phyloP scores from a whole-genome alignment of 176 grass and related monocot genomes.

The Urochloa ruziziensis region DNA sequence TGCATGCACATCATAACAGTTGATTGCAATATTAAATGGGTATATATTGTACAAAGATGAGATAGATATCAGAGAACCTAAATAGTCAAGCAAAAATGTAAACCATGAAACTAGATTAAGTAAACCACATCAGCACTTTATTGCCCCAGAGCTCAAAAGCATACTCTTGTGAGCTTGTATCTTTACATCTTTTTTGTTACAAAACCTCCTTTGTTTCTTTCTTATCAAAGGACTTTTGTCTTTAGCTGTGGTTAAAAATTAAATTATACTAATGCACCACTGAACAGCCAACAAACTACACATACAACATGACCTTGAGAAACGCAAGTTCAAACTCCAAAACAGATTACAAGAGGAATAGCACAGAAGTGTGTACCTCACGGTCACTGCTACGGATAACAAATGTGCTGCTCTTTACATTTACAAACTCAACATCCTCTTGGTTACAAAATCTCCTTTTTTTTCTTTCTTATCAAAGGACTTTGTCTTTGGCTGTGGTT shows the following conservation, averaged over 20 bases:
- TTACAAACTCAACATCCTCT: constrained; percentile 94
- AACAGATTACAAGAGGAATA: background rate
- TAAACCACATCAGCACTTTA: background rate
- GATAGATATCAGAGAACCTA: background rate
- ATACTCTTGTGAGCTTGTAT: background rate
- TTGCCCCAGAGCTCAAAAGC: background rate
- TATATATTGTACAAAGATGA: background rate
- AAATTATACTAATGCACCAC: no score
- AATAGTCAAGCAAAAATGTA: background rate
- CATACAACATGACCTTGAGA: background rate
- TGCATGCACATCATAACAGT: background rate
- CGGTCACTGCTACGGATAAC: constrained; percentile 73
- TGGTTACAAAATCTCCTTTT: constrained; percentile 40
- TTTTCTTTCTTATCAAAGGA: background rate
- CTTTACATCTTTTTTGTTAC: background rate
- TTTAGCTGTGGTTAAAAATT: background rate
- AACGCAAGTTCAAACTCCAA: background rate
- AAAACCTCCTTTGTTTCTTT: background rate
- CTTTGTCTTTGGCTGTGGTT: background rate
- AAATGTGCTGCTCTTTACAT: constrained; percentile 76
- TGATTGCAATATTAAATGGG: background rate
- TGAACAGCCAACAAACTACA: background rate
- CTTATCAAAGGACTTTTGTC: background rate
- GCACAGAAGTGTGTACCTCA: constrained; percentile 45
- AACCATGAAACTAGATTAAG: background rate